These are phyloP conservation scores for Citrus unshiu DNA, from an alignment of 345 rosid genomes.

Conservation along the genomic window DNA sequence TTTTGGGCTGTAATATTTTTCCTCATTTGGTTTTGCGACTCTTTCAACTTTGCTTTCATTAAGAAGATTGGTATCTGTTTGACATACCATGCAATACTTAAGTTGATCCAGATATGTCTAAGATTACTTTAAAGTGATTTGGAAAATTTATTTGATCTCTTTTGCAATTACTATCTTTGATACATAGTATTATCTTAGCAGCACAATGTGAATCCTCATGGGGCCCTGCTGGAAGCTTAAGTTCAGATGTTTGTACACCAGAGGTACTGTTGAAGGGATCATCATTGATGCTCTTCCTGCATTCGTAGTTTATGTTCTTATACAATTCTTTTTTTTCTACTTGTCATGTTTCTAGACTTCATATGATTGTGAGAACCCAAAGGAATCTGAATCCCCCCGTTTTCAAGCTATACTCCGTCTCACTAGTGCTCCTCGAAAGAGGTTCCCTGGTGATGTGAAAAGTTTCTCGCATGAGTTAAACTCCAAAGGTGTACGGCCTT, in stretches of 20 bases:
- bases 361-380: constrained; percentile 69
- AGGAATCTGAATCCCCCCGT: constrained; percentile 99
- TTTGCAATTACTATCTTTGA: constrained; percentile 18
- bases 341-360: constrained; percentile 38
- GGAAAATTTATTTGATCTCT: constrained; percentile 5
- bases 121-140: neutral
- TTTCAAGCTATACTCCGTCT: constrained; percentile 95
- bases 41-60: neutral
- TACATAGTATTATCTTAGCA: constrained; percentile 29
- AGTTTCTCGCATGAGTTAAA: constrained; percentile 99
- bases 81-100: neutral
- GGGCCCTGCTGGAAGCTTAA: constrained; percentile 55
- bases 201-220: constrained; percentile 51
- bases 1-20: neutral
- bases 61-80: neutral
- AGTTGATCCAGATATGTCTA: neutral
- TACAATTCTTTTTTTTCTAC: neutral
- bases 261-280: constrained; percentile 56
- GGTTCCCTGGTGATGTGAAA: constrained; percentile 93
- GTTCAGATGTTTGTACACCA: constrained; percentile 81
- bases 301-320: constrained; percentile 11
- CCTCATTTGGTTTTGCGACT: neutral
- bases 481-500: constrained; percentile 97
- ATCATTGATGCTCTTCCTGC: constrained; percentile 19
- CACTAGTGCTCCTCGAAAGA: constrained; percentile 94